Percentiles rank a stretch among this genome's conserved stretches.
Evolutionary conservation across 2,329 filamentous ascomycete species (phyloP).

Genomic region (Fusarium mangiferae): DNA sequence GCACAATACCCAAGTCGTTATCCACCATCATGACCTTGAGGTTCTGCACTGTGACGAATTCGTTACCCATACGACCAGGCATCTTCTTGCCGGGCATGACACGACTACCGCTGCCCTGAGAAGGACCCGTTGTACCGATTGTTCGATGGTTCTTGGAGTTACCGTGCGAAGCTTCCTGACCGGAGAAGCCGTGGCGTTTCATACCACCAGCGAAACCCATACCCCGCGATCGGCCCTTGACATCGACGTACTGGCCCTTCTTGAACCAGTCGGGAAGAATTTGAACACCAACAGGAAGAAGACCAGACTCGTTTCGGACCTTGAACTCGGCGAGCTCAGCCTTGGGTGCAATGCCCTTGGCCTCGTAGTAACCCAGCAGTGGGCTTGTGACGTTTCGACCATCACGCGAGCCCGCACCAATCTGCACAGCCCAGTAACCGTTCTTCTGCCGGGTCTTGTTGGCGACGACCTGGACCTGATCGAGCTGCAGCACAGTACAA

Average conservation of each 20-base stretch:
- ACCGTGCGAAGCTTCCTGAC: constrained; percentile 93
- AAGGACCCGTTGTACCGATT: constrained; percentile 88
- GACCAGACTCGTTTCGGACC: constrained; percentile 77
- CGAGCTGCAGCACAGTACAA: constrained; percentile 93
- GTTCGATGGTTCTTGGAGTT: constrained; percentile 94
- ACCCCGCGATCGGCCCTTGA: constrained; percentile 80
- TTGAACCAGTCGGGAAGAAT: constrained; percentile 92
- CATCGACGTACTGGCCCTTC: constrained; percentile 90
- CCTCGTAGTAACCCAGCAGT: constrained; percentile 87
- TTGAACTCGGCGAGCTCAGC: constrained; percentile 86
- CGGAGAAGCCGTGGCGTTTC: constrained; percentile 92
- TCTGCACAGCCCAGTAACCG: constrained; percentile 94
- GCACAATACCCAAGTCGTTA: constrained; percentile 84
- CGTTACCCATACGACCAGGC: constrained; percentile 93
- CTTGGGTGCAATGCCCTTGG: constrained; percentile 85
- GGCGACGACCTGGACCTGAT: constrained; percentile 88
- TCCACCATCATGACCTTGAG: constrained; percentile 90
- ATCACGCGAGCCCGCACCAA: constrained; percentile 81
- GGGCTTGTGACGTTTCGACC: constrained; percentile 82
- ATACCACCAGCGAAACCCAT: constrained; percentile 97
- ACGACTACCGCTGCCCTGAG: constrained; percentile 91
- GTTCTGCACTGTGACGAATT: constrained; percentile 91
- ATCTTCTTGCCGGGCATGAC: constrained; percentile 98
- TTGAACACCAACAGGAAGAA: constrained; percentile 79
- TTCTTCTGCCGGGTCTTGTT: constrained; percentile 84